These are phyloP conservation scores for Penicillium sp. DNA, from an alignment of 2,329 filamentous ascomycete genomes.

Conservation along the genomic window DNA sequence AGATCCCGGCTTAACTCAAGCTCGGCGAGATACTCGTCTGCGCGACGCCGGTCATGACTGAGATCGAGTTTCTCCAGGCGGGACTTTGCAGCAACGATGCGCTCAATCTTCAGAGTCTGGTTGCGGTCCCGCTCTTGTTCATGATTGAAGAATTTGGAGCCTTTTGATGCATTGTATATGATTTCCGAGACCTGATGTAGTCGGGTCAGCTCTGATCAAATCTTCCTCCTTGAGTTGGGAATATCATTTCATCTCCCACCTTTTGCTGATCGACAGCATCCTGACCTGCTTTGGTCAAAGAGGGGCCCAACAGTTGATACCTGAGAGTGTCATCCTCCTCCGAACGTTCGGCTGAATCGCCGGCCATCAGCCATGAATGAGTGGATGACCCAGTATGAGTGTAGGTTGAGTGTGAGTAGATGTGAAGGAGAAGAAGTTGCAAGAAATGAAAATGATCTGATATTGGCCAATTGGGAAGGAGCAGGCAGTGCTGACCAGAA, in stretches of 20 bases:
- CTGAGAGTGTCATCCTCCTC: conserved; percentile 70
- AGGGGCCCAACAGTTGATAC: conserved; percentile 87
- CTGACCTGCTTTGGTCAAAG: conserved; percentile 90
- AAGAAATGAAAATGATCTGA: background rate
- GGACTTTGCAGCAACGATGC: conserved; percentile 74
- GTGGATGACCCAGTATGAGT: no score
- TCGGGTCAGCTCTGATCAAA: background rate
- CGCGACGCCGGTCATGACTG: conserved; percentile 70
- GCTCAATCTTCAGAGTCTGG: conserved; percentile 83
- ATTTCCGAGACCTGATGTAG: conserved; percentile 79
- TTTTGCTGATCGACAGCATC: conserved; percentile 91
- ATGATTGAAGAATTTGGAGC: conserved; percentile 93
- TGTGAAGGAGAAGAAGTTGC: background rate
- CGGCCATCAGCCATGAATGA: conserved; percentile 2
- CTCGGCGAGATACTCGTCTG: conserved; percentile 79
- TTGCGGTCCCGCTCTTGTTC: conserved; percentile 82
- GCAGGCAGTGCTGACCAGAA: background rate
- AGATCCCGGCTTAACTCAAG: conserved; percentile 80
- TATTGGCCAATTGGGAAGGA: no score
- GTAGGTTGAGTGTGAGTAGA: background rate
- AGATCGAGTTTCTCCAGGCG: conserved; percentile 78
- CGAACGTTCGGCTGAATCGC: background rate
- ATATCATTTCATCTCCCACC: conserved; percentile 47
- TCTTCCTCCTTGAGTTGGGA: no score
- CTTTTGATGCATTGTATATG: conserved; percentile 95